These are phyloP conservation scores for Knoxdaviesia capensis DNA, from an alignment of 2,329 filamentous ascomycete species.

Conservation along the genomic window DNA sequence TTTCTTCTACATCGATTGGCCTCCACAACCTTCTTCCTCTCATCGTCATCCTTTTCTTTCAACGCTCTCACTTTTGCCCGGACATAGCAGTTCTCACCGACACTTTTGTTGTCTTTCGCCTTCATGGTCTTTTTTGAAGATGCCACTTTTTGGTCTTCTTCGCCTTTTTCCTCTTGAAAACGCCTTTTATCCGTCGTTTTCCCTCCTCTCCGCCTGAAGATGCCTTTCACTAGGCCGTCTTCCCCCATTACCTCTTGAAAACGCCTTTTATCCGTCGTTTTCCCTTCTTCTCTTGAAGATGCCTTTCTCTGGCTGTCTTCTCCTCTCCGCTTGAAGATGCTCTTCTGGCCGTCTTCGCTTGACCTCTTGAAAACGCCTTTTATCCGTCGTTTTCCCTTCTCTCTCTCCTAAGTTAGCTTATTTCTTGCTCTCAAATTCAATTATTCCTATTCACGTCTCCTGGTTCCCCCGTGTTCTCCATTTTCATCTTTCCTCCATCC, in stretches of 20 bases:
- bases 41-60: slow-evolving; percentile 1
- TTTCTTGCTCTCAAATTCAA: slow-evolving; percentile 1
- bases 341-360: not conserved
- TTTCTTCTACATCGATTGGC: slow-evolving; percentile 12
- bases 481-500: slow-evolving; percentile 2
- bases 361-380: slow-evolving; percentile 1
- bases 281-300: not conserved
- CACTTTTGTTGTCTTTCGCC: not conserved
- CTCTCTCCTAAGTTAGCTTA: not conserved
- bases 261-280: slow-evolving; percentile 2
- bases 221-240: not conserved
- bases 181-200: slow-evolving; percentile 2
- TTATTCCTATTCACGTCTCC: not conserved
- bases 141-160: not conserved
- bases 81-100: not conserved
- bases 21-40: slow-evolving; percentile 1
- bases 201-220: not conserved
- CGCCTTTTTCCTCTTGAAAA: not conserved
- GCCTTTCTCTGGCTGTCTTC: not conserved
- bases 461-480: slow-evolving; percentile 2
- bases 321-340: too few species aligned
- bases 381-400: slow-evolving; percentile 3
- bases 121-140: not conserved
- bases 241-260: not conserved
- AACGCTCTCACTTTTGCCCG: too few species aligned